phyloP scores from a whole-genome alignment of 306 rosid species.

The Pterocarpus macrocarpus region DNA sequence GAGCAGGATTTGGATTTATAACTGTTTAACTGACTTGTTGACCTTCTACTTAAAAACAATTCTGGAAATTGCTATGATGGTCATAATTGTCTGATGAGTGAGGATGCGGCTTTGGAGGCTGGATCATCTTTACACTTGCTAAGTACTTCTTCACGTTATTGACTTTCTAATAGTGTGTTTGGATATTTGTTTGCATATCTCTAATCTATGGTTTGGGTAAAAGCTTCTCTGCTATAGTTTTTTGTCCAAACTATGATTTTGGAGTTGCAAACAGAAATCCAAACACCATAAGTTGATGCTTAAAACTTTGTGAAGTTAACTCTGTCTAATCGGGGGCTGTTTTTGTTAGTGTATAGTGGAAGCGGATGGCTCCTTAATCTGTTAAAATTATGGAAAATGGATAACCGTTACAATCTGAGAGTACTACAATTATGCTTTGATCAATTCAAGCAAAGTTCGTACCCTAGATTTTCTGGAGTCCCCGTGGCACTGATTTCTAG shows the following conservation, averaged over 20 bases:
- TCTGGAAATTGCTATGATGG: not conserved
- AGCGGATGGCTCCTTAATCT: not conserved
- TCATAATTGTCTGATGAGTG: not conserved
- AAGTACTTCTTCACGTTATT: not conserved
- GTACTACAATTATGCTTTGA: not conserved
- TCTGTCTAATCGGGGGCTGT: no score
- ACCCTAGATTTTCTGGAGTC: not conserved
- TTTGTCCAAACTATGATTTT: no score
- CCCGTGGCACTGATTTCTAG: not conserved
- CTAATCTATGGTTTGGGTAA: no score
- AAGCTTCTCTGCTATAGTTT: no score
- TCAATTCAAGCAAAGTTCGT: not conserved
- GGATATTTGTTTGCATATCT: no score
- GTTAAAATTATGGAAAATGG: not conserved
- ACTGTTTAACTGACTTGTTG: not conserved
- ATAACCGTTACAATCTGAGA: not conserved
- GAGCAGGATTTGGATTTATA: not conserved
- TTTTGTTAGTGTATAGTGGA: no score
- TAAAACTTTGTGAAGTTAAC: no score
- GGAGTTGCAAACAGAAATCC: no score
- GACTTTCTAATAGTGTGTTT: no score
- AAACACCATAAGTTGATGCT: no score
- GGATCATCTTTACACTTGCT: not conserved
- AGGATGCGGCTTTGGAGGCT: not conserved
- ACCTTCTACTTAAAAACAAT: not conserved